Conservation (phyloP, 2,329 filamentous ascomycete species). For the Ascochyta rabiei region DNA sequence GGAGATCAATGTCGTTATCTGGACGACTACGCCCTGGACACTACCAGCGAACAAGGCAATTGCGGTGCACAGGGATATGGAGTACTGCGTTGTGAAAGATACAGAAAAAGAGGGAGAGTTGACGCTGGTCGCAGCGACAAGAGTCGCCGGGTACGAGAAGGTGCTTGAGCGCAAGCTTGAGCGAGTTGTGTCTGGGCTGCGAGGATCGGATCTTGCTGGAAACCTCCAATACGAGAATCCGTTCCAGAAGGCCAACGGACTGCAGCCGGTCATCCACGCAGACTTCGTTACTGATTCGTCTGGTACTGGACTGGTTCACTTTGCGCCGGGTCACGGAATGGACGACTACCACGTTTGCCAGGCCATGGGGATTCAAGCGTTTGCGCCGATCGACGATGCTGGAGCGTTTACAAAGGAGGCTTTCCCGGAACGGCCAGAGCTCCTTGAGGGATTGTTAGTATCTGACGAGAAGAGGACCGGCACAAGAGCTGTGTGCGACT, state of each 20-base stretch:
- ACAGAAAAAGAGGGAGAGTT: conserved; percentile 54
- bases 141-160: conserved; percentile 62
- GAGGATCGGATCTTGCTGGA: conserved; percentile 69
- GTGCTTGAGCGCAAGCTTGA: conserved; percentile 45
- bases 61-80: conserved; percentile 75
- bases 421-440: conserved; percentile 70
- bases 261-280: conserved; percentile 78
- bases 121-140: conserved; percentile 73
- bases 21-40: conserved; percentile 99
- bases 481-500: conserved; percentile 68
- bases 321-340: conserved; percentile 93
- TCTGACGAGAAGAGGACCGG: conserved; percentile 65
- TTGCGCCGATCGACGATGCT: conserved; percentile 81
- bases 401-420: conserved; percentile 83
- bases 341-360: conserved; percentile 90
- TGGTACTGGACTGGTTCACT: conserved; percentile 94
- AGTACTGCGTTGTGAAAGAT: conserved; percentile 70
- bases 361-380: conserved; percentile 70
- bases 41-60: conserved; percentile 91
- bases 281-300: conserved; percentile 88
- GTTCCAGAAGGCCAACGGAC: conserved; percentile 65
- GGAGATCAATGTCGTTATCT: conserved; percentile 78
- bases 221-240: conserved; percentile 71
- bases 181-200: conserved; percentile 62
- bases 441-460: conserved; percentile 74